Conservation (phyloP, 2,329 filamentous ascomycete genomes). For the Clonostachys solani region DNA sequence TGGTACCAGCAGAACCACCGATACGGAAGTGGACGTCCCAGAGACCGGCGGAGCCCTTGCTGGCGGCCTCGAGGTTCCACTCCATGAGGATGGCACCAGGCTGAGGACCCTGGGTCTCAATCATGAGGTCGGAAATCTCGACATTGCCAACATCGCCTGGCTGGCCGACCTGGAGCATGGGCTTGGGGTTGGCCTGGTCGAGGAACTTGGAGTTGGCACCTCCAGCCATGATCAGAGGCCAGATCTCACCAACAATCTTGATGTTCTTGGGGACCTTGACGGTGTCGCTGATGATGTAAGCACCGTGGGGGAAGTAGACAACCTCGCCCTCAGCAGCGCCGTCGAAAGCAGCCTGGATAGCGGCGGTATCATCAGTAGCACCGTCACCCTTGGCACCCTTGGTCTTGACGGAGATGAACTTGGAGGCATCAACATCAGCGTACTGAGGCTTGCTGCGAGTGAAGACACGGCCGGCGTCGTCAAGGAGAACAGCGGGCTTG, state of each 20-base stretch:
- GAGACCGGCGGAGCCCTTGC: conserved; percentile 69
- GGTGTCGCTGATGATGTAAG: conserved; percentile 67
- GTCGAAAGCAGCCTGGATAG: conserved; percentile 76
- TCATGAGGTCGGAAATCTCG: conserved; percentile 84
- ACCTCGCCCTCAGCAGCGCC: conserved; percentile 58
- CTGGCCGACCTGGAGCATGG: conserved; percentile 83
- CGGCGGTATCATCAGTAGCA: conserved; percentile 77
- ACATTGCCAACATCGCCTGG: conserved; percentile 73
- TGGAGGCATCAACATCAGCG: conserved; percentile 56
- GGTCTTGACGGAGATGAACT: conserved; percentile 80
- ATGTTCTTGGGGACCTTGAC: conserved; percentile 72
- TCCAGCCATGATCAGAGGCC: conserved; percentile 82
- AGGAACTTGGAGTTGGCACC: conserved; percentile 62
- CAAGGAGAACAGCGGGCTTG: conserved; percentile 66
- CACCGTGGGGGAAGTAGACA: conserved; percentile 72
- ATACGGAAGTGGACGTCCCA: conserved; percentile 98
- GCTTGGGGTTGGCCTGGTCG: conserved; percentile 69
- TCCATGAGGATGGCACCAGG: conserved; percentile 82
- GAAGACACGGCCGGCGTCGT: conserved; percentile 64
- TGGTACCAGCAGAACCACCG: conserved; percentile 79
- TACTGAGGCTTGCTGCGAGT: conserved; percentile 90
- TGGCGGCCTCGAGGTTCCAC: conserved; percentile 6
- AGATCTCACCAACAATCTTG: conserved; percentile 87
- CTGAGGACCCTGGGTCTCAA: conserved; percentile 77
- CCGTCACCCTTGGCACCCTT: conserved; percentile 87